Percentiles rank a stretch among this genome's conserved stretches.
Evolutionary conservation across 257 asterid genomes (phyloP).

Genomic region (Echites panduratus): DNA sequence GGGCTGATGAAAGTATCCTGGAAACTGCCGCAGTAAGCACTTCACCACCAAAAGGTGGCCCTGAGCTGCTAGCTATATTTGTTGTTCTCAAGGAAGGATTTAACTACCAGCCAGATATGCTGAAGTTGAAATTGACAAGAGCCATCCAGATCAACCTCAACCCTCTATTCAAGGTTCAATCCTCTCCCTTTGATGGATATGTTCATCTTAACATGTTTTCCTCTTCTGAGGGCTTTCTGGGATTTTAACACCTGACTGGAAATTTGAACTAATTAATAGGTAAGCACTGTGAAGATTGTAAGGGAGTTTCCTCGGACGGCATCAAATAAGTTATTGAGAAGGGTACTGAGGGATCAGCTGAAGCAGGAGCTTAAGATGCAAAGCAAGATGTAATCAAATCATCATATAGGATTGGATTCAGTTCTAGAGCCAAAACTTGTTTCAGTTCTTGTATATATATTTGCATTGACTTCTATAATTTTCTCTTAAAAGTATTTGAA

Average conservation of each 20-base stretch:
- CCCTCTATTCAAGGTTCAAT: slow-evolving; percentile 78
- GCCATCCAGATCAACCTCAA: slow-evolving; percentile 73
- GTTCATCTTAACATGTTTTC: background rate
- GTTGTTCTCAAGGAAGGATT: slow-evolving; percentile 65
- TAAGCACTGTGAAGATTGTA: slow-evolving; percentile 57
- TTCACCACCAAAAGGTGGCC: slow-evolving; percentile 74
- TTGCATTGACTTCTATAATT: too few relatives aligned
- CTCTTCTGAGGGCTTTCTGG: background rate
- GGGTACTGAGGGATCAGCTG: slow-evolving; percentile 70
- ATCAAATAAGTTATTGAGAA: slow-evolving; percentile 72
- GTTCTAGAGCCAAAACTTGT: too few relatives aligned
- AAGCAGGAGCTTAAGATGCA: slow-evolving; percentile 47
- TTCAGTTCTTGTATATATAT: too few relatives aligned
- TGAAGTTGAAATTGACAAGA: slow-evolving; percentile 51
- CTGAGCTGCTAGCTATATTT: slow-evolving; percentile 64
- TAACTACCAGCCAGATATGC: slow-evolving; percentile 31
- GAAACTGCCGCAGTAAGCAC: slow-evolving; percentile 86
- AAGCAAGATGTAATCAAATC: slow-evolving; percentile 53
- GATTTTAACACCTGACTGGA: background rate
- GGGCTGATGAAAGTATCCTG: slow-evolving; percentile 59
- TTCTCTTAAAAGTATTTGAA: too few relatives aligned
- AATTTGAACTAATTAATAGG: slow-evolving; percentile 31
- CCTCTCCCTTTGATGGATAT: background rate
- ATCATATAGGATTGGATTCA: too few relatives aligned
- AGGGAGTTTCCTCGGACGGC: slow-evolving; percentile 81